Evolutionary conservation across 768 basidiomycete species (phyloP), one percentile per base, ranked within the genome.

Genomic region (Rhodotorula kratochvilovae): DNA sequence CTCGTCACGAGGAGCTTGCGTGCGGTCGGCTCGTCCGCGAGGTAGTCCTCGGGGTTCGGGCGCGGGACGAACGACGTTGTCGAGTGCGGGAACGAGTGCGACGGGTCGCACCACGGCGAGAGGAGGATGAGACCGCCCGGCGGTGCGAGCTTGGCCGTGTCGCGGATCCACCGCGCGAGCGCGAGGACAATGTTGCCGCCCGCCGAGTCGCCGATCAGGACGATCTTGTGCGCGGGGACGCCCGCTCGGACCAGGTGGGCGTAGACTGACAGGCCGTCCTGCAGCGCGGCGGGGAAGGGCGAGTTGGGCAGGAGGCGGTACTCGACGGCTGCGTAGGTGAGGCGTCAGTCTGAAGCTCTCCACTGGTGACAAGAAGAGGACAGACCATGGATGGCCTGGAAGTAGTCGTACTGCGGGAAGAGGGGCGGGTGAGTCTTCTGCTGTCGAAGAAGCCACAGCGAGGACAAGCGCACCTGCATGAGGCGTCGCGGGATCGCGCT

Each of bases 241-340:
- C 70, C 70, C 1, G 50, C 36, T 6, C 72, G 63, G 48, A 88
- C 82, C 31, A 91, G 86, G 78, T 91, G 88, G 57, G 84, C 80
- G 79, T 91, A 92, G 13, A 87, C 90, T 3, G 88, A 85, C 17
- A 91, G 80, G 5, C 86, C 87, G 77, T 92, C 90, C 23, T 92
- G 80, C 1, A 92, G 82, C 29, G 88, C 88, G 0, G 88, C 83
- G 0, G 90, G 90, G 82, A 92, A 92, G 15, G 89, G 80, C 80
- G 21, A 82, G 79, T 39, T 77, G 70, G 76, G 81, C 81, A 36
- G 85, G 83, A 60, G 81, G 21, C 90, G 87, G 79, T 92, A 92
- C 80, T 91, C 90, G 59, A 90, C 75, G 21, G 85, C 84, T 76
- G 89, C 84, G 35, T 16, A 33, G 31, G 11, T 23, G 16, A 0